Base-by-base conservation (phyloP, 768 basidiomycete genomes). In the Hygrophorus russula region DNA sequence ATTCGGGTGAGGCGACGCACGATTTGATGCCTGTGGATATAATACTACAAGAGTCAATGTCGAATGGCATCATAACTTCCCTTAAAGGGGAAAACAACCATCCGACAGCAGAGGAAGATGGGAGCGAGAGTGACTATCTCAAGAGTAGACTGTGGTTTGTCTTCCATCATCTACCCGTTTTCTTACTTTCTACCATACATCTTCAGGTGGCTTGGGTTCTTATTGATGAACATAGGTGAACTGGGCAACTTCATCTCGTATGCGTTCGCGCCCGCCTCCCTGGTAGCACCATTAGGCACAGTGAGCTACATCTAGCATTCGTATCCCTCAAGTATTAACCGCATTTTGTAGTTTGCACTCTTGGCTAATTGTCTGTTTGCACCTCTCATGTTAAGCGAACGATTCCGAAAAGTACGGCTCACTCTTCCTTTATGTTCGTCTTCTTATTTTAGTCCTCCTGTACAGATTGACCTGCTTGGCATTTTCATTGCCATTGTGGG, bases 341-440 rank as follows among this genome's bases (percentile, higher is more conserved):
- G 17, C 24, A 47, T 36, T 4, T 13, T 39, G 12, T 43, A 90
- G 80, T 85, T 90, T 59, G 90, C 91, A 2, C 69, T 97, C n/a
- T 80, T 94, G 46, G 89, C 94, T 11, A 98, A 98, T 59, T 97
- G 92, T 55, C 69, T 92, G 32, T 91, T 97, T 50, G 90, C 93
- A 1, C 94, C 94, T 12, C 53, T 90, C 2, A 74, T 97, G 55
- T 70, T 90, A 8, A 69, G 76, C 7, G 89, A 98, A 62, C 74
- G 73, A 4, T 93, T 99, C 57, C 80, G 82, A 29, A 82, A 73
- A 63, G 81, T 82, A 56, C 58, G 61, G 50, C 56, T 12, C 17
- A 49, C 44, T 56, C 19, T 15, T 39, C 47, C 34, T 39, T 31
- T 27, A 27, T 42, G 41, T 19, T 32, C 39, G 36, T 49, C 33